A percentile compares a stretch with the other conserved stretches of the same genome.
Conservation (phyloP, 1,284 basidiomycete genomes). For the Lentinula novae-zelandiae region DNA sequence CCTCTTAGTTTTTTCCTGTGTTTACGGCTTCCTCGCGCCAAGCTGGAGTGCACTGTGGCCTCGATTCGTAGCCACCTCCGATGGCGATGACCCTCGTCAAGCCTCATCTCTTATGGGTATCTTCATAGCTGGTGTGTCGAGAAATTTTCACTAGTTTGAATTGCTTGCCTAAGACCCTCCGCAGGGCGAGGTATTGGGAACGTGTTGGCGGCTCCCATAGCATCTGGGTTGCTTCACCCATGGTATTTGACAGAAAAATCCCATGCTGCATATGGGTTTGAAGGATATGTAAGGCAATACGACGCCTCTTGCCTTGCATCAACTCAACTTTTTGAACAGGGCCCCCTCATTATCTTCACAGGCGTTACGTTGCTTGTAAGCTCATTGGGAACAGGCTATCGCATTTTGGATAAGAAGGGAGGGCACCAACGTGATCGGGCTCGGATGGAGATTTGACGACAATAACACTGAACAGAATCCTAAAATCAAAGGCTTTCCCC, state of each 20-base stretch:
- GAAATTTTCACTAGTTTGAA: too few relatives aligned
- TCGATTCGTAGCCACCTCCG: conserved; percentile 10
- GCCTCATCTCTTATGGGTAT: conserved; percentile 12
- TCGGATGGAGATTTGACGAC: too few relatives aligned
- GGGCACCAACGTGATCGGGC: too few relatives aligned
- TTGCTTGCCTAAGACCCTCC: neutral
- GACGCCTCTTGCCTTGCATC: neutral
- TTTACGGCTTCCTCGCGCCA: conserved; percentile 12
- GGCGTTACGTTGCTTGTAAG: conserved; percentile 1
- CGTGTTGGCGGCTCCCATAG: conserved; percentile 14
- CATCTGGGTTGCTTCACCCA: conserved; percentile 11
- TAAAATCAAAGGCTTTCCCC: too few relatives aligned
- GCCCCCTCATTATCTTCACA: conserved; percentile 10
- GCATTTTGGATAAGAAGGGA: neutral
- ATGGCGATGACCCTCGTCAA: conserved; percentile 11
- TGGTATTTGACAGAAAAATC: conserved; percentile 13
- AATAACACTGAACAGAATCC: too few relatives aligned
- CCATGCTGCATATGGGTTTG: conserved; percentile 10
- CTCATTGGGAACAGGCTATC: conserved; percentile 5
- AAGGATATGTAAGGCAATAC: conserved; percentile 11
- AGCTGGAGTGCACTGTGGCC: conserved; percentile 15
- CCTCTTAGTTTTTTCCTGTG: conserved; percentile 8
- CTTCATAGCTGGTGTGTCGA: conserved; percentile 10
- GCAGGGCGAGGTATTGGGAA: conserved; percentile 12
- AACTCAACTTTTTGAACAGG: neutral